These are phyloP conservation scores for Sphaerulina musiva DNA, from an alignment of 2,329 filamentous ascomycete genomes.

Conservation along the genomic window DNA sequence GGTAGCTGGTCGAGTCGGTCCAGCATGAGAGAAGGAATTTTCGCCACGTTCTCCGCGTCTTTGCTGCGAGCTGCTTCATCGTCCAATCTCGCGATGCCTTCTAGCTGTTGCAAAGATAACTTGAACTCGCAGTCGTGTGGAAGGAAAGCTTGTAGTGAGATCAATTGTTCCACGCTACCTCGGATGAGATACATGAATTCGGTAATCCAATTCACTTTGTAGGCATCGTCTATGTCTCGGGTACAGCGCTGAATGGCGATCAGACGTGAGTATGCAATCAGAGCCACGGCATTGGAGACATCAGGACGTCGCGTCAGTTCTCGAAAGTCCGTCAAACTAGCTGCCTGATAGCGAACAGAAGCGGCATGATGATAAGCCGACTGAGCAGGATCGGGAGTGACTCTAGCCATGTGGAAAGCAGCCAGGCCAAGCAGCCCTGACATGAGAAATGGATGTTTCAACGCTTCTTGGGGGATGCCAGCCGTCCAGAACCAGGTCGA, in stretches of 20 bases:
- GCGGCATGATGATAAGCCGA: slow-evolving; percentile 8
- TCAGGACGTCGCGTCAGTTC: slow-evolving; percentile 9
- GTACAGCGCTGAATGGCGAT: slow-evolving; percentile 11
- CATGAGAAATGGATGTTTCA: slow-evolving; percentile 15
- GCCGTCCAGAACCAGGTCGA: slow-evolving; percentile 10
- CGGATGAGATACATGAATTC: slow-evolving; percentile 12
- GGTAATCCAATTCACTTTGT: slow-evolving; percentile 1
- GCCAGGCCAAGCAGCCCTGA: slow-evolving; percentile 9
- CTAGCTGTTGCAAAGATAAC: slow-evolving; percentile 5
- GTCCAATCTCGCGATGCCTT: slow-evolving; percentile 5
- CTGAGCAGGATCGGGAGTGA: background rate
- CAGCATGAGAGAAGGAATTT: slow-evolving; percentile 5
- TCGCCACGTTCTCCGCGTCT: slow-evolving; percentile 1
- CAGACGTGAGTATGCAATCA: slow-evolving; percentile 12
- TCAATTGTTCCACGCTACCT: slow-evolving; percentile 4
- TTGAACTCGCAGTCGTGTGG: slow-evolving; percentile 13
- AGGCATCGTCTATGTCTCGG: background rate
- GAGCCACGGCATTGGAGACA: slow-evolving; percentile 10
- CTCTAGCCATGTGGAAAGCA: slow-evolving; percentile 8
- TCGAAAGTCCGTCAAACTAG: slow-evolving; percentile 11
- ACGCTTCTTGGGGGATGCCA: slow-evolving; percentile 10
- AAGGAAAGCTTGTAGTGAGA: slow-evolving; percentile 11
- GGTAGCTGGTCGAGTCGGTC: slow-evolving; percentile 3
- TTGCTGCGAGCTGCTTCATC: background rate
- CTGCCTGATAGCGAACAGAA: slow-evolving; percentile 7